A percentile compares a stretch with the other conserved stretches of the same genome.
Conservation (phyloP, 169 alveolate species). For the Plasmodium reichenowi region DNA sequence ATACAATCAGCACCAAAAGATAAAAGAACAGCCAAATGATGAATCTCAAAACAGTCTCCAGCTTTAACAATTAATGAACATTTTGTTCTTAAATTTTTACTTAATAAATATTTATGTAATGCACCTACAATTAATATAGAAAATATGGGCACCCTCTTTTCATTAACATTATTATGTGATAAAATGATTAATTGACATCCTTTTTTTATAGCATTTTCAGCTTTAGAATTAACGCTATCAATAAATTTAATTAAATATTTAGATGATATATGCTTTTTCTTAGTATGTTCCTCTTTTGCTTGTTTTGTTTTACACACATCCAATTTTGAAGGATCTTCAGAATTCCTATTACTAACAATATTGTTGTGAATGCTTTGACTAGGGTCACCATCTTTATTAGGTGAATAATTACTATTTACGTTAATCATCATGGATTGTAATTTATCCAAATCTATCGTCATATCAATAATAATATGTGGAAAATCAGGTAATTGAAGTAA, state of each 20-base stretch:
- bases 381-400: slow-evolving; percentile 5
- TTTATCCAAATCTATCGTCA: slow-evolving; percentile 48
- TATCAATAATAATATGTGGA: slow-evolving; percentile 65
- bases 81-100: slow-evolving; percentile 75
- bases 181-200: slow-evolving; percentile 61
- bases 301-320: slow-evolving; percentile 22
- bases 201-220: slow-evolving; percentile 49
- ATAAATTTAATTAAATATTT: slow-evolving; percentile 64
- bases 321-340: slow-evolving; percentile 13
- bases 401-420: too few relatives aligned
- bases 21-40: slow-evolving; percentile 79
- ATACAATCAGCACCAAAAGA: slow-evolving; percentile 87
- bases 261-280: slow-evolving; percentile 29
- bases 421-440: slow-evolving; percentile 36
- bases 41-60: slow-evolving; percentile 77
- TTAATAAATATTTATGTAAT: slow-evolving; percentile 67
- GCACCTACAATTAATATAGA: slow-evolving; percentile 76
- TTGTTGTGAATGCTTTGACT: slow-evolving; percentile 23
- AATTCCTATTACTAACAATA: slow-evolving; percentile 1
- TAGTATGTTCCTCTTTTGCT: slow-evolving; percentile 15
- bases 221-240: slow-evolving; percentile 66
- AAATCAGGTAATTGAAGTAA: slow-evolving; percentile 63
- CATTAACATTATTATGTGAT: slow-evolving; percentile 58
- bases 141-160: slow-evolving; percentile 59
- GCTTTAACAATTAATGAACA: slow-evolving; percentile 77